These are phyloP conservation scores for Apiospora saccharicola DNA, from an alignment of 2,329 filamentous ascomycete species.

Conservation along the genomic window DNA sequence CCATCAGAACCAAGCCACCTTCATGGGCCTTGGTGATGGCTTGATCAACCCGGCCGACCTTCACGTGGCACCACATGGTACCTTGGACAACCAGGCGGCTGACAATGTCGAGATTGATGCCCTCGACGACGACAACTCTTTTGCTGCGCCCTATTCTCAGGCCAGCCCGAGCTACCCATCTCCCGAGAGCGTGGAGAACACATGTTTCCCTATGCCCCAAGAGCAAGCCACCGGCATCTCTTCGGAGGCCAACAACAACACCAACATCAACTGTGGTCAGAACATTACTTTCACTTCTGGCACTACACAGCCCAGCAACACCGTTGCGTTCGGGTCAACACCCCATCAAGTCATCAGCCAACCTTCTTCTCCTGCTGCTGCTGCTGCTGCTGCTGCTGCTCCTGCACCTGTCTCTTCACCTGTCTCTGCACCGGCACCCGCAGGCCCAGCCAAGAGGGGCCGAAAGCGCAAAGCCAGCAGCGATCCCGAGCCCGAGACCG, in stretches of 20 bases:
- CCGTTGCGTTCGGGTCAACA: background rate
- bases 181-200: background rate
- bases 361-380: background rate
- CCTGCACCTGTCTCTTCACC: background rate
- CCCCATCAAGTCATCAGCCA: background rate
- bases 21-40: background rate
- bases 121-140: background rate
- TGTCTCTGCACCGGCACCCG: background rate
- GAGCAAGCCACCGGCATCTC: background rate
- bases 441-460: background rate
- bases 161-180: background rate
- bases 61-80: background rate
- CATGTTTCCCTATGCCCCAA: background rate
- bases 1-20: background rate
- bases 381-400: background rate
- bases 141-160: background rate
- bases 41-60: background rate
- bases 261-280: background rate
- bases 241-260: background rate
- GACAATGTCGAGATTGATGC: background rate
- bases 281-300: background rate
- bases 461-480: background rate
- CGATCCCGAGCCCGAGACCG: background rate
- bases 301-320: background rate
- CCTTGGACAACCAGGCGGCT: background rate